Percentiles rank a stretch among this genome's conserved stretches.
Conservation (phyloP, 305 asterid species). For the Lippia alba region DNA sequence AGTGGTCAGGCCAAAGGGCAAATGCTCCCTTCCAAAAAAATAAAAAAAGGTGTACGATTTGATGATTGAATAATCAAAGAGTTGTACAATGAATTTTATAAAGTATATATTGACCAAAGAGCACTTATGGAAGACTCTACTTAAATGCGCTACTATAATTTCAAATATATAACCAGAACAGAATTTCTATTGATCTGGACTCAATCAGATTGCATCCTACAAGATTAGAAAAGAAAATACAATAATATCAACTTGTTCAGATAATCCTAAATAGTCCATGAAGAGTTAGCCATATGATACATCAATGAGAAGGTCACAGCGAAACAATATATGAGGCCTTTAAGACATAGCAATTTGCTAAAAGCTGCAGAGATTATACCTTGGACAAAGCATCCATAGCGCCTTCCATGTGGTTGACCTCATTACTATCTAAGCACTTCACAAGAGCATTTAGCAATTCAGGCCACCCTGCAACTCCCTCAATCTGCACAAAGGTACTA, state of each 20-base stretch:
- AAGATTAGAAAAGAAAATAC: background rate
- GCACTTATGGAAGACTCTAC: background rate
- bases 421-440: conserved; percentile 93
- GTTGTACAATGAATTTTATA: background rate
- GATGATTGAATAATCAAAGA: conserved; percentile 13
- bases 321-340: conserved; percentile 1
- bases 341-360: conserved; percentile 8
- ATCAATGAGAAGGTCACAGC: conserved; percentile 16
- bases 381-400: conserved; percentile 99
- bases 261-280: no score
- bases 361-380: conserved; percentile 50
- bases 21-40: background rate
- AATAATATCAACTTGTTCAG: no score
- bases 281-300: conserved; percentile 13
- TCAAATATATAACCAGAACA: conserved; percentile 8
- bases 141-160: background rate
- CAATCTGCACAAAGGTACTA: conserved; percentile 88
- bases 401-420: conserved; percentile 91
- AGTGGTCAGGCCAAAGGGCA: conserved; percentile 4
- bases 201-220: conserved; percentile 12
- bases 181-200: conserved; percentile 4
- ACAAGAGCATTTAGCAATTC: conserved; percentile 86
- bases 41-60: conserved; percentile 5
- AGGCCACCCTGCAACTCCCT: conserved; percentile 87
- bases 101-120: background rate